These are phyloP conservation scores for Citrullus colocynthis DNA, from an alignment of 306 rosid species.

Conservation along the genomic window DNA sequence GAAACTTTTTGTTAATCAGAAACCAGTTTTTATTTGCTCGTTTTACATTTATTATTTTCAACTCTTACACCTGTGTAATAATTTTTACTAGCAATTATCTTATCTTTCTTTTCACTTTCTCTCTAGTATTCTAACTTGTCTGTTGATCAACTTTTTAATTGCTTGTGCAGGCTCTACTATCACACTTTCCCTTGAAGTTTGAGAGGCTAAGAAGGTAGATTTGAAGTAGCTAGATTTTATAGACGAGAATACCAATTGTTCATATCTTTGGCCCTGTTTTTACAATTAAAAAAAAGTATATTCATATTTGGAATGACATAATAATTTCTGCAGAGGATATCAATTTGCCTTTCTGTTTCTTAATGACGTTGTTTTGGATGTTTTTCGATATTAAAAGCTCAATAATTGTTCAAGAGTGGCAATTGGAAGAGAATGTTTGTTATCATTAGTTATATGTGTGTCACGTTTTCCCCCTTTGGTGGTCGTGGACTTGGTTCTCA, in stretches of 20 bases:
- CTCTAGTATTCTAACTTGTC: background rate
- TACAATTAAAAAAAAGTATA: background rate
- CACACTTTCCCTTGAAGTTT: constrained; percentile 55
- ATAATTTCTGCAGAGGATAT: background rate
- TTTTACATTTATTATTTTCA: background rate
- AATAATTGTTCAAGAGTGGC: background rate
- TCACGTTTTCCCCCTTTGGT: background rate
- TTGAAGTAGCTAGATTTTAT: constrained; percentile 3
- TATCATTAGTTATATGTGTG: background rate
- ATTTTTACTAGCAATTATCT: background rate
- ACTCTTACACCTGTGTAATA: background rate
- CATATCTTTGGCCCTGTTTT: background rate
- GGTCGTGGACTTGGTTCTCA: background rate
- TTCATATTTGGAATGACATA: background rate
- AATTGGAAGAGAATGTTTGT: background rate
- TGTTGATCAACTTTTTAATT: background rate
- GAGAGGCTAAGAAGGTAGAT: constrained; percentile 54
- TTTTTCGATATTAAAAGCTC: background rate
- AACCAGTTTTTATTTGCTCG: background rate
- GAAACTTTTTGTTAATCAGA: background rate
- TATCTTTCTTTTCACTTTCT: background rate
- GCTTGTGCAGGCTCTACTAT: constrained; percentile 60
- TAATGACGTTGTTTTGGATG: background rate
- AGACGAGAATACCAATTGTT: background rate
- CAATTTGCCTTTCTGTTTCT: background rate